Conservation (phyloP, 306 rosid species). For the Vachellia collinsii region DNA sequence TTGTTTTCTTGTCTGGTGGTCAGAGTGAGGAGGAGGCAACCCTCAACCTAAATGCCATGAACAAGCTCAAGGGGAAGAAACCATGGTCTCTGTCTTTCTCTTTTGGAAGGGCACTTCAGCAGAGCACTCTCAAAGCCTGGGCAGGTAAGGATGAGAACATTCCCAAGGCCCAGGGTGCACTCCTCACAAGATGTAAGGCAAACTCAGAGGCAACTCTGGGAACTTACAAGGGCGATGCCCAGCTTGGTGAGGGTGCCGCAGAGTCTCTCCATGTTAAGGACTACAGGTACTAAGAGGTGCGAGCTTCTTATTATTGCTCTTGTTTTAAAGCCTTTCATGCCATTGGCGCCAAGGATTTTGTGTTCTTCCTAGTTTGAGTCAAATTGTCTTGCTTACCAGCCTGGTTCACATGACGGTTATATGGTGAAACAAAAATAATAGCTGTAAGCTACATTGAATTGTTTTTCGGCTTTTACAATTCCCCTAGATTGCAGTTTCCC, state of each 20-base stretch:
- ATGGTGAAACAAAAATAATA: conserved; percentile 38
- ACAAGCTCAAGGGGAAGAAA: conserved; percentile 73
- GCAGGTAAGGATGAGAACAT: conserved; percentile 64
- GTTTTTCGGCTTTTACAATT: conserved; percentile 23
- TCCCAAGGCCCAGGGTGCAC: conserved; percentile 65
- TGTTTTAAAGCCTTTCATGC: conserved; percentile 32
- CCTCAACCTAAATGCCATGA: conserved; percentile 78
- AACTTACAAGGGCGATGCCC: conserved; percentile 69
- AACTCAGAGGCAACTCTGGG: conserved; percentile 87
- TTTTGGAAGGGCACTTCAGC: conserved; percentile 85
- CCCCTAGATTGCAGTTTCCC: background rate
- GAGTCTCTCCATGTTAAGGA: conserved; percentile 84
- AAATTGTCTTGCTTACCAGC: background rate
- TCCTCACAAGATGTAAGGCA: conserved; percentile 77
- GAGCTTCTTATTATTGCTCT: conserved; percentile 6
- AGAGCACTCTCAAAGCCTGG: conserved; percentile 92
- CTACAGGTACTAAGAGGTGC: conserved; percentile 46
- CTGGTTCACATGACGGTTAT: background rate
- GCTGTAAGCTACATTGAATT: conserved; percentile 34
- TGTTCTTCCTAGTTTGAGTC: conserved; percentile 25
- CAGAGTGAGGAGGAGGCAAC: conserved; percentile 93
- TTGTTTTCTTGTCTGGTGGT: conserved; percentile 87
- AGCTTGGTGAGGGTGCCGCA: conserved; percentile 63
- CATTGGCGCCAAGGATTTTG: conserved; percentile 20
- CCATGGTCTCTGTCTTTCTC: conserved; percentile 88